phyloP scores from a whole-genome alignment of 495 filamentous ascomycete species.

The Tuber aestivum region DNA sequence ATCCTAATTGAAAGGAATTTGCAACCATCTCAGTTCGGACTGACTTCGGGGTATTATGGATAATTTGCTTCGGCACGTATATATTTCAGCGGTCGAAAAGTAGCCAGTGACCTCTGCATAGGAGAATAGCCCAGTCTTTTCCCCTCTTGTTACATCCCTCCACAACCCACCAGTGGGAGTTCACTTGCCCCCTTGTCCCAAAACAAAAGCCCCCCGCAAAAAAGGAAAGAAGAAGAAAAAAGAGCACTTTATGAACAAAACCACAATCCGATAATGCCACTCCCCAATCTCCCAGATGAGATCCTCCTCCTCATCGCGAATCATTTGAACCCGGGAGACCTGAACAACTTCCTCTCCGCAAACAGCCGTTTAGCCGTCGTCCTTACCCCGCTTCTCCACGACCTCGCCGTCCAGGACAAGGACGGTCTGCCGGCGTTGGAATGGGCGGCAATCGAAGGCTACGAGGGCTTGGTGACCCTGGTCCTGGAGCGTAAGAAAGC shows the following conservation, averaged over 20 bases:
- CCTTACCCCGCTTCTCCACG: conserved; percentile 3
- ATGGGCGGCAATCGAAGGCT: conserved; percentile 5
- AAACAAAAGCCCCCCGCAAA: neutral
- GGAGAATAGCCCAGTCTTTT: neutral
- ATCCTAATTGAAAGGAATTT: neutral
- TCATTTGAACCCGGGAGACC: neutral
- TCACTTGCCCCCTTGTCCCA: neutral
- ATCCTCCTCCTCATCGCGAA: neutral
- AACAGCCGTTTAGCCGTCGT: conserved; percentile 1
- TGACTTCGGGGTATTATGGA: conserved; percentile 2
- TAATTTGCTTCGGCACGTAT: too few species aligned
- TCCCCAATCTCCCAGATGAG: neutral
- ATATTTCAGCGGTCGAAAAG: neutral
- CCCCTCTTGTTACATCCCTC: neutral
- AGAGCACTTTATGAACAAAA: neutral
- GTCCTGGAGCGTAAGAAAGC: neutral
- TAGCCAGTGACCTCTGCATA: neutral
- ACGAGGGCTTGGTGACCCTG: neutral
- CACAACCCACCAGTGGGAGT: neutral
- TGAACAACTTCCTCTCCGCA: neutral
- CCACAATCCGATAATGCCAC: neutral
- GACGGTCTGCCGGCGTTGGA: neutral
- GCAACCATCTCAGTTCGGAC: neutral
- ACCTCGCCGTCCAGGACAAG: neutral
- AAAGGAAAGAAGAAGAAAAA: too few species aligned